Base-by-base conservation (phyloP, 2,329 filamentous ascomycete genomes). In the Coniella lustricola region DNA sequence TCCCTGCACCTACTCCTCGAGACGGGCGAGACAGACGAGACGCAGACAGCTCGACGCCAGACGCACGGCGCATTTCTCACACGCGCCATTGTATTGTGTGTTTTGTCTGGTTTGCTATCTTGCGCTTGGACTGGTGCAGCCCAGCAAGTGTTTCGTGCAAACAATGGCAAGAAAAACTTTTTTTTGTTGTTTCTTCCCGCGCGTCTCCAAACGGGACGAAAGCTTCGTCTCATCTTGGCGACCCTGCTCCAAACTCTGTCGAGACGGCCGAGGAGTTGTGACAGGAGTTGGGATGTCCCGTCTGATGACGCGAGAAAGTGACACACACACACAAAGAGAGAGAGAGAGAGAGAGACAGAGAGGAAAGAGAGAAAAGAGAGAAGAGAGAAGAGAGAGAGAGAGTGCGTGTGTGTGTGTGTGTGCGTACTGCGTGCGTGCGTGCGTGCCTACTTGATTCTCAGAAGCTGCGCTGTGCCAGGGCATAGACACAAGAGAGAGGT, bases 251-350 rank as follows among this genome's bases (percentile, higher is more conserved):
- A 40, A 34, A 40, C 37, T 21, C 16, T 3, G 35, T 40, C 35
- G 44, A 46, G 44, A 46, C 44, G 20, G 38, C 43, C 22, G 43
- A 38, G 43, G 9, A 38, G 43, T 45, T 35, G 37, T 34, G 34
- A 37, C 22, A 4, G 18, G 33, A 29, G 22, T 32, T 29, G 43
- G 29, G 43, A 22, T 25, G 14, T 38, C 34, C 34, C 42, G 18
- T 20, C 16, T 29, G 34, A 37, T 37, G 43, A 45, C 42, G 36
- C 32, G 34, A 25, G 12, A 35, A 33, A 20, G 4, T 16, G 16
- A 32, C 21, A 20, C 43, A 20, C 17, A 21, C 14, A 37, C 43
- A 34, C 31, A 29, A n/a, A n/a, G n/a, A n/a, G n/a, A n/a, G n/a
- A n/a, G n/a, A 16, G 9, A 22, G 3, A 9, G 18, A 8, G n/a